Conservation (phyloP, 2,329 filamentous ascomycete genomes). For the Nothophaeocryptopus gaeumannii region DNA sequence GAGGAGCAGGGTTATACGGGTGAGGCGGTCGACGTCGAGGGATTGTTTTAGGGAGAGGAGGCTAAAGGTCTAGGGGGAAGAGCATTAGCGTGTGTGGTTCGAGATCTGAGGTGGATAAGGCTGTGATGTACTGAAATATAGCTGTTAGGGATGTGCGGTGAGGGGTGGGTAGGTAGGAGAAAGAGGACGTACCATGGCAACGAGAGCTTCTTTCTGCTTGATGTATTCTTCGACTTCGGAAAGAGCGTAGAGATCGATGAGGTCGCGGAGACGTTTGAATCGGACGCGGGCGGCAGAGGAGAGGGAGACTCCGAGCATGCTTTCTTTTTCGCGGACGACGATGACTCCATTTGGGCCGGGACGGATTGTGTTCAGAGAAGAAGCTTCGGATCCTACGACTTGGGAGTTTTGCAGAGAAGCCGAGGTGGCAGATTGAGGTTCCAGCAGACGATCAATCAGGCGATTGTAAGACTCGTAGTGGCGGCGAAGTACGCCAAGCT, state of each 20-base stretch:
- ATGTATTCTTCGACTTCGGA: slow-evolving; percentile 62
- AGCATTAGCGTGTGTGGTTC: slow-evolving; percentile 2
- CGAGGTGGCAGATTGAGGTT: slow-evolving; percentile 43
- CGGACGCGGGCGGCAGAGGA: slow-evolving; percentile 53
- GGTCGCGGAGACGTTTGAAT: slow-evolving; percentile 59
- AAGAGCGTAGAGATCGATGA: slow-evolving; percentile 59
- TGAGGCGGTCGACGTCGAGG: slow-evolving; percentile 67
- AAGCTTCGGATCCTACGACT: slow-evolving; percentile 30
- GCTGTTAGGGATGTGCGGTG: neutral
- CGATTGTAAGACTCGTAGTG: slow-evolving; percentile 61
- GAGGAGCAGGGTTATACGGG: slow-evolving; percentile 67
- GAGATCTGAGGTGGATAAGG: neutral
- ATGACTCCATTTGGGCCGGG: slow-evolving; percentile 14
- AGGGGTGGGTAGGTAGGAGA: neutral
- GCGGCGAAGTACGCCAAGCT: slow-evolving; percentile 59
- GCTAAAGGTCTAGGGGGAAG: slow-evolving; percentile 64
- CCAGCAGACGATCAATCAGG: slow-evolving; percentile 58
- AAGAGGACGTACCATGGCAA: slow-evolving; percentile 57
- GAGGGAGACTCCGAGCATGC: slow-evolving; percentile 45
- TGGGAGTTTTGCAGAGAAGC: slow-evolving; percentile 46
- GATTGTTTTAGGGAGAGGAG: slow-evolving; percentile 74
- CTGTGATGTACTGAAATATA: too few species aligned
- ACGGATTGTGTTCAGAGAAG: slow-evolving; percentile 26
- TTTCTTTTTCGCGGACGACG: slow-evolving; percentile 30
- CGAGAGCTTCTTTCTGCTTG: slow-evolving; percentile 67